Evolutionary conservation across 768 basidiomycete species (phyloP), one percentile per base, ranked within the genome.

Genomic region (Boletus reticulatus): DNA sequence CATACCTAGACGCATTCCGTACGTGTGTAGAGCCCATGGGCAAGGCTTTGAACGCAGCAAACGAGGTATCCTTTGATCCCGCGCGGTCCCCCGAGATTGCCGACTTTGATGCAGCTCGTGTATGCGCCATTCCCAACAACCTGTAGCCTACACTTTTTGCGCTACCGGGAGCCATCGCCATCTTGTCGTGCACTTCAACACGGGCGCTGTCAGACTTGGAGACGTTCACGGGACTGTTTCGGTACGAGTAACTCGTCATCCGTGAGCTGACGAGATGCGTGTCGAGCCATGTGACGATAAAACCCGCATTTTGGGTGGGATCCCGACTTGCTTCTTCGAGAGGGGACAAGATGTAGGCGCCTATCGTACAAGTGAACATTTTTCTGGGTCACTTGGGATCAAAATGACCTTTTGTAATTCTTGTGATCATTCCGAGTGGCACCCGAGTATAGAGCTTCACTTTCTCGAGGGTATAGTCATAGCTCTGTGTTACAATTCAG

Each of bases 311-410:
- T 73, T 98, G 92, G 19, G 78, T 67, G 0, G 89, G 84, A 69
- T 97, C 92, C 16, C 94, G 84, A 61, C 92, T 93, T 0, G 92
- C 85, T 69, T 96, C 93, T 72, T 98, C 93, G 3, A 98, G 78
- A 3, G 95, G 87, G 2, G 95, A 97, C 41, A 98, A 74, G 56
- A 98, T 98, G 68, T 98, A 99, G 43, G 92, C 85, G n/a, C 95
- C 95, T 94, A 52, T 19, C 55, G 4, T 48, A 27, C 56, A 17
- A 17, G 41, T 45, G 27, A 49, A 19, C 24, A 44, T 42, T 6
- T 27, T 29, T 17, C 46, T n/a, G 20, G n/a, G 8, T 27, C 16
- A 8, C 5, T 20, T 36, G 24, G 48, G 17, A 38, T 56, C 68
- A 16, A 38, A 51, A 53, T 14, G 22, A 88, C 94, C 96, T 81